Base-by-base conservation (phyloP, 1,284 basidiomycete genomes). In the Puccinia horiana region DNA sequence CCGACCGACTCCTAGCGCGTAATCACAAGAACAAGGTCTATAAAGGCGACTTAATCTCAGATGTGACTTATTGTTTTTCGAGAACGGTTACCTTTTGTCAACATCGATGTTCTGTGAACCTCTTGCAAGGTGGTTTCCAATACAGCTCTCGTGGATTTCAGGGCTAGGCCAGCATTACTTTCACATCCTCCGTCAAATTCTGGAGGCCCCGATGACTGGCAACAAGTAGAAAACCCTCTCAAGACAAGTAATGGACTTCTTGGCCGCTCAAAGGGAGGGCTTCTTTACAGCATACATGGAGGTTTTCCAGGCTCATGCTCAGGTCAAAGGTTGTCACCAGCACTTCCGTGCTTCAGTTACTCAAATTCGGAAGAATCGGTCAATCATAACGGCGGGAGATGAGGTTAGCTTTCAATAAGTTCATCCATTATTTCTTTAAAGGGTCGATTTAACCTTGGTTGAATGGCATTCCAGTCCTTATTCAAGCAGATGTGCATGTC, bases 71-170 rank as follows among this genome's bases (percentile, higher is more conserved):
- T 18, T 18, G 40, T 11, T 65, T 26, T 77, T 77, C 47, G 58
- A 58, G 58, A 77, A 5, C 16, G 75, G 56, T 6, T 63, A 61
- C 26, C 26, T 77, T 8, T 29, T 77, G 12, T 35, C 58, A 2
- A 77, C 12, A 11, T 56, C 37, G 42, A 76, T 76, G 74, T 76
- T 35, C 44, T 58, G 56, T 42, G 37, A 56, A 61, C 23, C n/a
- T 1, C 20, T 65, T 26, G 23, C 11, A 26, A 14, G 44, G 20
- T 77, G 75, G 75, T 47, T 61, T 37, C 75, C 75, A 11, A 26
- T 77, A 8, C 56, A 77, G 49, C 75, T 77, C 16, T 26, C 75
- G 12, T 77, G 56, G 40, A 77, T 77, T 20, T 16, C 20, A 12
- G 56, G 56, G 16, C 58, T 77, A 1, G 32, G n/a, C n/a, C n/a